Evolutionary conservation across 768 basidiomycete species (phyloP).

Genomic region (Lactifluus rugatus): DNA sequence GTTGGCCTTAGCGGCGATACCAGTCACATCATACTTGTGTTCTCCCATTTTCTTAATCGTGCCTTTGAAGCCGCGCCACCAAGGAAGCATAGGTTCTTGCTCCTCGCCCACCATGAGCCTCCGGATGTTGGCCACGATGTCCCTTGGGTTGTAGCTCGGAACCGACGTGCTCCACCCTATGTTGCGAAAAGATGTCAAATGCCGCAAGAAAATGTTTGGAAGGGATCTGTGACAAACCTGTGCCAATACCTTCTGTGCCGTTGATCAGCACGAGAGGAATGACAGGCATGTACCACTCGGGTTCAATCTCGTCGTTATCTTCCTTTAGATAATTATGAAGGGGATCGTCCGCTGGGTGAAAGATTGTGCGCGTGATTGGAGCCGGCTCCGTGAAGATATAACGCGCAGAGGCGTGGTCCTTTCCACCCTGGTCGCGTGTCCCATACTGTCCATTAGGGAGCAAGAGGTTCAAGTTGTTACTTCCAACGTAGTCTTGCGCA

Average conservation of each 20-base stretch:
- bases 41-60: conserved; percentile 72
- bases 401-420: conserved; percentile 93
- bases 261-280: conserved; percentile 86
- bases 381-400: conserved; percentile 87
- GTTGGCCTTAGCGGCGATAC: conserved; percentile 64
- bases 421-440: conserved; percentile 86
- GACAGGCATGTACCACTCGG: conserved; percentile 88
- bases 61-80: conserved; percentile 96
- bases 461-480: conserved; percentile 89
- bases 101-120: conserved; percentile 82
- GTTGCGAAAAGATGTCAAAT: not conserved
- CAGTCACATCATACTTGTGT: conserved; percentile 78
- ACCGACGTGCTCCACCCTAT: conserved; percentile 91
- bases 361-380: conserved; percentile 63
- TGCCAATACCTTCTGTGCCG: conserved; percentile 96
- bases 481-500: conserved; percentile 90
- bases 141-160: conserved; percentile 85
- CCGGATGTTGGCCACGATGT: conserved; percentile 82
- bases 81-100: conserved; percentile 78
- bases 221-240: conserved; percentile 40
- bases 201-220: not conserved
- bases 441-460: conserved; percentile 91
- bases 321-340: conserved; percentile 80
- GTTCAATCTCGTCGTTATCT: conserved; percentile 80
- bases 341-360: conserved; percentile 77